A percentile compares a stretch with the other conserved stretches of the same genome.
phyloP scores from a whole-genome alignment of 495 filamentous ascomycete genomes.

The Penicillium pancosmium region DNA sequence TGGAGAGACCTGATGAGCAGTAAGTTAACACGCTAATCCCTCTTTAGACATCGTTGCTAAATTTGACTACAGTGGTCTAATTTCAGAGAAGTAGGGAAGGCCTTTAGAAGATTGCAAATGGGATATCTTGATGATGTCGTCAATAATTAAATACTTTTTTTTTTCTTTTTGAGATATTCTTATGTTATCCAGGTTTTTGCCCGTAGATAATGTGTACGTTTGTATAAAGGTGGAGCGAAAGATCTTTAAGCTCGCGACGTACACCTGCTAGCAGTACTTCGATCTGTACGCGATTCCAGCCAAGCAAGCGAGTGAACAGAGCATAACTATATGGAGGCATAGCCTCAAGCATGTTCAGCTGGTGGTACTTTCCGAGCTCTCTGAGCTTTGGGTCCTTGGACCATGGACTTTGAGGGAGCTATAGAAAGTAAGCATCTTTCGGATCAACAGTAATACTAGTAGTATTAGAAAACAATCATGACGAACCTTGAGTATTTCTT shows the following conservation, averaged over 20 bases:
- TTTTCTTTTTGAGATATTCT: background rate
- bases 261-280: slow-evolving; percentile 56
- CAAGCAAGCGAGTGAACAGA: slow-evolving; percentile 58
- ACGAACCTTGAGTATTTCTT: slow-evolving; percentile 47
- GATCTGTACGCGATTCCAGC: slow-evolving; percentile 54
- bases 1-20: slow-evolving; percentile 6
- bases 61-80: background rate
- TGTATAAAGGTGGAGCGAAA: slow-evolving; percentile 49
- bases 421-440: slow-evolving; percentile 9
- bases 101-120: background rate
- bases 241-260: slow-evolving; percentile 54
- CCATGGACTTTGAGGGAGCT: slow-evolving; percentile 55
- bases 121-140: slow-evolving; percentile 2
- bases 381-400: slow-evolving; percentile 56
- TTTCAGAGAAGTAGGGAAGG: background rate
- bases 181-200: slow-evolving; percentile 31
- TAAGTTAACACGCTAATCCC: background rate
- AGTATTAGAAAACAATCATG: background rate
- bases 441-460: background rate
- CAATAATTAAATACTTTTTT: slow-evolving; percentile 9
- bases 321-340: slow-evolving; percentile 52
- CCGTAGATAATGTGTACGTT: slow-evolving; percentile 42
- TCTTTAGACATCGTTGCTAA: background rate
- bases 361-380: slow-evolving; percentile 49
- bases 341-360: slow-evolving; percentile 51